Base-by-base conservation (phyloP, 2,329 filamentous ascomycete genomes). In the Mycocentrospora acerina region DNA sequence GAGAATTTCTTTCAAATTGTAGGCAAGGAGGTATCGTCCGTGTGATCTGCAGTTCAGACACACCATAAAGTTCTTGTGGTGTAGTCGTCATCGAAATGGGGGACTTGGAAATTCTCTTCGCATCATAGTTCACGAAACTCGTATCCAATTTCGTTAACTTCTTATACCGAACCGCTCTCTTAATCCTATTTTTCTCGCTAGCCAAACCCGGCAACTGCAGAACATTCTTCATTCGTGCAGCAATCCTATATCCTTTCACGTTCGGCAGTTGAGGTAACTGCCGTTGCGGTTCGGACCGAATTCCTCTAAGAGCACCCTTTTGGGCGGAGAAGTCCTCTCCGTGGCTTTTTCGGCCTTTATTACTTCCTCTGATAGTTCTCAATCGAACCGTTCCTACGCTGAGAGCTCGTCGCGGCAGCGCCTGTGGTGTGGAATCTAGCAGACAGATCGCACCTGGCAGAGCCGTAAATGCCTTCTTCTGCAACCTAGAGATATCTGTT, bases 61-160 rank as follows among this genome's bases (percentile, higher is more conserved):
- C 19, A 22, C 19, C 19, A 32, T 65, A 67, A 24, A 59, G 32
- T 29, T 60, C 59, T 33, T 37, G 50, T 11, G 63, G 62, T 15
- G 61, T 67, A 3, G 17, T 40, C 17, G 55, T 24, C 41, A 64
- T 50, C 9, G 58, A 64, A 14, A 26, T 39, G 19, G 62, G 56
- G 13, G 57, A 57, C 13, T 45, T 41, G 9, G 52, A 42, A n/a
- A 54, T 26, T 13, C 33, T 45, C 15, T 31, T 48, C 10, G 35
- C 32, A 12, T 48, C 40, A 30, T 47, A 48, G 28, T 53, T 46
- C 9, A 48, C 37, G 14, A 57, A 43, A 24, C 39, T 27, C 7
- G 51, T 59, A 14, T 51, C 49, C 27, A 62, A 32, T 25, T 34
- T 32, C 14, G 41, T 42, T 18, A 62, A 18, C 8, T 51, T 46